Percentiles rank a stretch among this genome's conserved stretches.
Evolutionary conservation across 371 early-diverging fungal species (phyloP).

Genomic region (Massospora cicadina): DNA sequence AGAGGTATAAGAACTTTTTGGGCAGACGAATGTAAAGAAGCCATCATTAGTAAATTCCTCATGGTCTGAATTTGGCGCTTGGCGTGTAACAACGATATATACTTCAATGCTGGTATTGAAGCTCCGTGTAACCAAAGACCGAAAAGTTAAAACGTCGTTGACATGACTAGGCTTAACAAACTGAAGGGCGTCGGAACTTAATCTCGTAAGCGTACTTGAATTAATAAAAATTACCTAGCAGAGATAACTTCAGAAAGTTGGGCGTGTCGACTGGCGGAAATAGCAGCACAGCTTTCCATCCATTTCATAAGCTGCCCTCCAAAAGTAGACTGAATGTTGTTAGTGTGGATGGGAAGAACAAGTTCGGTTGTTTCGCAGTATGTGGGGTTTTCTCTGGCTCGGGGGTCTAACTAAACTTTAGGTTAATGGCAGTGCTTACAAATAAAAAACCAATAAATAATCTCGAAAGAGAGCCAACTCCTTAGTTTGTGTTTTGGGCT

Average conservation of each 20-base stretch:
- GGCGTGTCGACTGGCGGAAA: conserved; percentile 39
- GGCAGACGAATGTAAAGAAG: conserved; percentile 9
- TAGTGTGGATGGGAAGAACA: conserved; percentile 60
- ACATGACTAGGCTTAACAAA: conserved; percentile 30
- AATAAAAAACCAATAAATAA: not conserved
- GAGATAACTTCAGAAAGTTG: not conserved
- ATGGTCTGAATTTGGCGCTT: not conserved
- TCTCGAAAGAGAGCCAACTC: not conserved
- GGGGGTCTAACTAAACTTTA: not conserved
- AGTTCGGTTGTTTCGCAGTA: conserved; percentile 40
- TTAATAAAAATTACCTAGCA: not conserved
- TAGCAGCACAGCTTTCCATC: conserved; percentile 49
- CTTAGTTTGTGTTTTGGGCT: conserved; percentile 11
- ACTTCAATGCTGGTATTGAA: conserved; percentile 35
- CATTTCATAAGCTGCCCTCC: conserved; percentile 61
- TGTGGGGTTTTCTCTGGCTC: not conserved
- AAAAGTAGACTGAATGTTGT: conserved; percentile 48
- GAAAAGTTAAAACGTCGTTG: conserved; percentile 32
- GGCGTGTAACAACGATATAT: conserved; percentile 18
- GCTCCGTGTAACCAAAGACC: conserved; percentile 28
- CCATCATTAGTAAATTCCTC: conserved; percentile 11
- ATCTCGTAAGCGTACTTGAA: not conserved
- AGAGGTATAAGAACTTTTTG: not conserved
- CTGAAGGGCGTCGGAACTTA: conserved; percentile 25
- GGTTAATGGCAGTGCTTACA: not conserved